Evolutionary conservation across 805 yeast genomes (phyloP).

Genomic region (Ogataea nitratoaversa): DNA sequence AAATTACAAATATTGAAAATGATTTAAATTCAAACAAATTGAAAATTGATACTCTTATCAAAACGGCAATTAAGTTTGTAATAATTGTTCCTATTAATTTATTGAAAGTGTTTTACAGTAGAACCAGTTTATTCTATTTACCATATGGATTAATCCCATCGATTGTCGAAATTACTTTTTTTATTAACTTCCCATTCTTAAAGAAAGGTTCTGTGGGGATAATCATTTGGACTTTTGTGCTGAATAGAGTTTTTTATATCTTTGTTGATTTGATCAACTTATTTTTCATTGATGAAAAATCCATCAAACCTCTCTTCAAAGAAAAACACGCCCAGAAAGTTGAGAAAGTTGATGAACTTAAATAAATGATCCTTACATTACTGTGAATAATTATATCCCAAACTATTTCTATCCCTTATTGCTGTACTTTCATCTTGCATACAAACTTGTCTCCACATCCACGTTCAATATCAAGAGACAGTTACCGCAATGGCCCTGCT

Average conservation of each 20-base stretch:
- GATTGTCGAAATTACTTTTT: conserved; percentile 41
- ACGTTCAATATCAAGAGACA: too few species aligned
- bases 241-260: conserved; percentile 21
- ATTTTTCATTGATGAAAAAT: conserved; percentile 7
- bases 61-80: conserved; percentile 31
- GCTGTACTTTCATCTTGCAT: too few species aligned
- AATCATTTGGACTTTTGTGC: conserved; percentile 49
- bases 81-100: conserved; percentile 47
- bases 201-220: conserved; percentile 59
- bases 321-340: background rate
- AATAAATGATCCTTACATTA: too few species aligned
- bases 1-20: conserved; percentile 42
- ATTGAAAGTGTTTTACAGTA: conserved; percentile 50
- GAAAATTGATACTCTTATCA: conserved; percentile 31
- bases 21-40: conserved; percentile 35
- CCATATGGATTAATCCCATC: conserved; percentile 57
- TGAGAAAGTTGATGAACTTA: background rate
- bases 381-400: too few species aligned
- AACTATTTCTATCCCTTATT: too few species aligned
- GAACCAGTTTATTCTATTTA: conserved; percentile 51
- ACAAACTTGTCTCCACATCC: too few species aligned
- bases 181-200: conserved; percentile 61
- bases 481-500: too few species aligned
- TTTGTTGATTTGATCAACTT: conserved; percentile 23
- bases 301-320: conserved; percentile 4